These are phyloP conservation scores for Penicillium sp. DNA, from an alignment of 2,329 filamentous ascomycete genomes.

Conservation along the genomic window DNA sequence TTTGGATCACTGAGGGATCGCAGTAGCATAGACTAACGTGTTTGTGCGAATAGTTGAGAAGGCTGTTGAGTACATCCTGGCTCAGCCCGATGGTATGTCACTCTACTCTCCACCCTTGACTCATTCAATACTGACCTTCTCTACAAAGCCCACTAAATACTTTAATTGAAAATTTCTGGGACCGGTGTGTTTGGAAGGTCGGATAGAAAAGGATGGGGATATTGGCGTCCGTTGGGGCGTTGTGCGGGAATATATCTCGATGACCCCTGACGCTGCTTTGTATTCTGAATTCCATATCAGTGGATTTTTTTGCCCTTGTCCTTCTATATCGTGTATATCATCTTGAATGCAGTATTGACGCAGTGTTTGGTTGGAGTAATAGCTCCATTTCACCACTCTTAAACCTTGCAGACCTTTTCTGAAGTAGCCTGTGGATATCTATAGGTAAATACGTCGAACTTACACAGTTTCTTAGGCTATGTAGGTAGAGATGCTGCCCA, in stretches of 20 bases:
- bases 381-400: slow-evolving; percentile 10
- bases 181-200: slow-evolving; percentile 22
- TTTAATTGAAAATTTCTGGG: slow-evolving; percentile 27
- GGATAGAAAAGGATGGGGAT: slow-evolving; percentile 38
- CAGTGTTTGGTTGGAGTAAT: slow-evolving; percentile 8
- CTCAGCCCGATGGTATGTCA: slow-evolving; percentile 84
- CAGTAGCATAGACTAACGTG: slow-evolving; percentile 7
- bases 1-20: slow-evolving; percentile 16
- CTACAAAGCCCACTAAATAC: slow-evolving; percentile 37
- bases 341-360: slow-evolving; percentile 38
- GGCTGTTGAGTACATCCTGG: slow-evolving; percentile 90
- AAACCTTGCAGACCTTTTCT: not conserved
- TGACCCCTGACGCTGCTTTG: slow-evolving; percentile 30
- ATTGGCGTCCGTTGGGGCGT: slow-evolving; percentile 28
- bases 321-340: slow-evolving; percentile 46
- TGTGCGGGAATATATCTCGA: slow-evolving; percentile 31
- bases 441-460: not conserved
- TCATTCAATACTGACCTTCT: slow-evolving; percentile 16
- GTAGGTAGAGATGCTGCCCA: too few species aligned
- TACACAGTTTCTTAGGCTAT: too few species aligned
- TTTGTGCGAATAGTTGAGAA: slow-evolving; percentile 68
- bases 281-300: slow-evolving; percentile 40
- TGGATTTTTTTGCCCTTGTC: slow-evolving; percentile 32
- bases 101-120: not conserved
- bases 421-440: not conserved